A percentile compares a stretch with the other conserved stretches of the same genome.
Evolutionary conservation across 805 yeast genomes (phyloP).

Genomic region (Pichia rugopelliculosa): DNA sequence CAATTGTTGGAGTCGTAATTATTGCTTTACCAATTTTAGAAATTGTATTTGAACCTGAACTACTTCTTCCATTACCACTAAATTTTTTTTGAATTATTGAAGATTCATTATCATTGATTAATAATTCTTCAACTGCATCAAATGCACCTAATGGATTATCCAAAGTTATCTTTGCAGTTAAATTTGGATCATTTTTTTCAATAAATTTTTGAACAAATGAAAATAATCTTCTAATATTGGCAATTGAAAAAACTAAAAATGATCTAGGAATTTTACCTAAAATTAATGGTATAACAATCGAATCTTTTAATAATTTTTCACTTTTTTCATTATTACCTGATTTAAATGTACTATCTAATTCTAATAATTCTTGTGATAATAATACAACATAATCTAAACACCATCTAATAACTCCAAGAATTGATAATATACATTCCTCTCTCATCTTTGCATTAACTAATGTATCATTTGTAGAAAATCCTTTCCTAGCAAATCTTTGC

Average conservation of each 20-base stretch:
- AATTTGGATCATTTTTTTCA: constrained; percentile 38
- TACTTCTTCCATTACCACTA: constrained; percentile 1
- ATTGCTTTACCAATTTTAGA: constrained; percentile 14
- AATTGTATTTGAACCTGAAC: constrained; percentile 5
- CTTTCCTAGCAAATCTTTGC: constrained; percentile 49
- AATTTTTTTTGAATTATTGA: constrained; percentile 8
- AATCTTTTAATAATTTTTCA: constrained; percentile 17
- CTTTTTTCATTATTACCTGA: constrained; percentile 17
- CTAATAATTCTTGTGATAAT: constrained; percentile 64
- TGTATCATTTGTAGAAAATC: constrained; percentile 41
- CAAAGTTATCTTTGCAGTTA: constrained; percentile 21
- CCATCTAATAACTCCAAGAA: constrained; percentile 83
- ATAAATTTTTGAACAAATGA: constrained; percentile 51
- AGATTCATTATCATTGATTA: constrained; percentile 25
- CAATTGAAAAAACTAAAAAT: constrained; percentile 56
- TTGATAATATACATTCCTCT: constrained; percentile 54
- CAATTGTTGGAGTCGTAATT: constrained; percentile 39
- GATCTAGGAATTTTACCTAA: constrained; percentile 66
- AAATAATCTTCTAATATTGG: constrained; percentile 56
- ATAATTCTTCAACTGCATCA: constrained; percentile 21
- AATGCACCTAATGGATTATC: constrained; percentile 29
- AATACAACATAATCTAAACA: constrained; percentile 69
- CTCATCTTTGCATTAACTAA: constrained; percentile 35
- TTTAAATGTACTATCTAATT: constrained; percentile 30
- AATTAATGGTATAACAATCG: constrained; percentile 49